Evolutionary conservation across 2,329 filamentous ascomycete species (phyloP).

Genomic region (Chrysoporthe austroafricana): DNA sequence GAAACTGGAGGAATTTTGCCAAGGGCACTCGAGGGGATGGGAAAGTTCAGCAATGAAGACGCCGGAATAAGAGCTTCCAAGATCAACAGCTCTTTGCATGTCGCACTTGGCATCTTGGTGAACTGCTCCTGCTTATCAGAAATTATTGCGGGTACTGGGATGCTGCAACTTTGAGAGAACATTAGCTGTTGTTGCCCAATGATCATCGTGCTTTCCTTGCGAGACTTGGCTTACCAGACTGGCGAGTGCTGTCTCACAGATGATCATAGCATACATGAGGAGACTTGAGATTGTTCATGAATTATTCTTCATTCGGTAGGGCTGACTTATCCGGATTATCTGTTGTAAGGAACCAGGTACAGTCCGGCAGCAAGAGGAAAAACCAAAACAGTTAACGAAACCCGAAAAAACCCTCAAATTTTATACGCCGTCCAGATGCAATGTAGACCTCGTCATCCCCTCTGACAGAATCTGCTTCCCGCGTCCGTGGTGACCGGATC

Average conservation of each 20-base stretch:
- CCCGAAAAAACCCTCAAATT: slow-evolving; percentile 37
- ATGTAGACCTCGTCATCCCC: slow-evolving; percentile 57
- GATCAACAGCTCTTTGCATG: slow-evolving; percentile 1
- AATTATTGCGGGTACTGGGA: not conserved
- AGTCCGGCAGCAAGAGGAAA: slow-evolving; percentile 25
- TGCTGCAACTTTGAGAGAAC: not conserved
- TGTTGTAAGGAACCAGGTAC: slow-evolving; percentile 6
- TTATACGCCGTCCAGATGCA: slow-evolving; percentile 54
- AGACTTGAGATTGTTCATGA: not conserved
- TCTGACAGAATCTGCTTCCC: slow-evolving; percentile 45
- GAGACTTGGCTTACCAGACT: not conserved
- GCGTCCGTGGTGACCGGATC: slow-evolving; percentile 41
- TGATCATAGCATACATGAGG: not conserved
- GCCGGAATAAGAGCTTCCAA: not conserved
- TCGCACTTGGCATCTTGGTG: not conserved
- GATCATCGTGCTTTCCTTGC: not conserved
- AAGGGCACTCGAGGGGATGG: slow-evolving; percentile 22
- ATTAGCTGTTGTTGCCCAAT: not conserved
- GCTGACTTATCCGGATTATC: slow-evolving; percentile 13
- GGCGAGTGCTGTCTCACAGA: not conserved
- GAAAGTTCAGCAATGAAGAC: not conserved
- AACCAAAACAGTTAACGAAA: slow-evolving; percentile 31
- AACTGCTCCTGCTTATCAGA: not conserved
- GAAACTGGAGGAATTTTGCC: slow-evolving; percentile 17
- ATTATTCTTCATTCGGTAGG: slow-evolving; percentile 12